Evolutionary conservation across 352 stramenopile genomes (phyloP).

Genomic region (Pythium coloratum): DNA sequence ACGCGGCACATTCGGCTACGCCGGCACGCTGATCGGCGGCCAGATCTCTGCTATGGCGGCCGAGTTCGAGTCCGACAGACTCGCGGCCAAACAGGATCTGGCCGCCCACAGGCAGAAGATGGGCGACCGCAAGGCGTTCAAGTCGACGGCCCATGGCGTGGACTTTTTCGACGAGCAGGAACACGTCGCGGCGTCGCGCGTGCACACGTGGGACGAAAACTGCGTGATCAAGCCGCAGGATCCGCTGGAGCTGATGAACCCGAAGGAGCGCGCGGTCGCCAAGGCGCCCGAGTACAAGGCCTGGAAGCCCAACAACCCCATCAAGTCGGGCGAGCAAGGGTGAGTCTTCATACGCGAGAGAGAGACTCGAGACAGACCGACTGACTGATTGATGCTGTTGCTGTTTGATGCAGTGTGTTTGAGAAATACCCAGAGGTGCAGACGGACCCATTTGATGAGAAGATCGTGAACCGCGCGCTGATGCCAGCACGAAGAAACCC

Average conservation of each 20-base stretch:
- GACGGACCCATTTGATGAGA: constrained; percentile 73
- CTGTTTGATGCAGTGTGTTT: constrained; percentile 37
- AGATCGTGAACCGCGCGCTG: constrained; percentile 73
- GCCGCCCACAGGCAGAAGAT: constrained; percentile 52
- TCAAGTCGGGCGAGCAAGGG: constrained; percentile 63
- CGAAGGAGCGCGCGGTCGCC: constrained; percentile 61
- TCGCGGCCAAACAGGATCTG: constrained; percentile 31
- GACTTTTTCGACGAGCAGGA: constrained; percentile 79
- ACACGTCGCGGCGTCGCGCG: constrained; percentile 55
- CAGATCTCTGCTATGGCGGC: constrained; percentile 47
- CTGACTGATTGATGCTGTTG: not conserved
- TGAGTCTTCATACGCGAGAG: constrained; percentile 13
- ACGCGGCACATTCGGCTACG: constrained; percentile 75
- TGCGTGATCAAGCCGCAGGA: constrained; percentile 59
- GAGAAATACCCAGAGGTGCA: constrained; percentile 67
- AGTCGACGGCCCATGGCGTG: constrained; percentile 60
- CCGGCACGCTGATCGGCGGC: constrained; percentile 65
- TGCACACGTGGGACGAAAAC: constrained; percentile 71
- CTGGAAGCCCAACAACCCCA: constrained; percentile 67
- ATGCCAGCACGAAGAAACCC: constrained; percentile 66
- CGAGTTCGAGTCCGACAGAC: constrained; percentile 64
- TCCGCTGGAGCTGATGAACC: constrained; percentile 68
- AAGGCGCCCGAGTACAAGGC: constrained; percentile 56
- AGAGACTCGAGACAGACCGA: not conserved
- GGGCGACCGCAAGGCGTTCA: constrained; percentile 73